Evolutionary conservation across 257 asterid species (phyloP), one percentile per base, ranked within the genome.

Genomic region (Eustoma russellianum): DNA sequence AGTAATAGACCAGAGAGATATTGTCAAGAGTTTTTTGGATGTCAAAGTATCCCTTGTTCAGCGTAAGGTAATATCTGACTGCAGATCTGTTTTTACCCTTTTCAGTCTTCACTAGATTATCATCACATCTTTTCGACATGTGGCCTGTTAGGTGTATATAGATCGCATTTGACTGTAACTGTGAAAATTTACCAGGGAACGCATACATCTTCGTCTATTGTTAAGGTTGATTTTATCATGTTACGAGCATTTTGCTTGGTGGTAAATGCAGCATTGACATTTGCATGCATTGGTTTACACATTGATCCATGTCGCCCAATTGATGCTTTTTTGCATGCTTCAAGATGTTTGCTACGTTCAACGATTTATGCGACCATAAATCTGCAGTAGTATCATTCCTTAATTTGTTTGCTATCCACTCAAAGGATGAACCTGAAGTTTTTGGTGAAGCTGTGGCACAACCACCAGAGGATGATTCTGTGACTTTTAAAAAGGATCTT

Each of bases 341-440:
- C 30, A 24, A 24, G 2, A 0, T 24, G 2, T 24, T 24, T 24
- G 30, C 30, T 24, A 24, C 30, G 30, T 24, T 4, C 30, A 24
- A 24, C 3, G 30, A 2, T 24, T 24, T 24, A 4, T 24, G 30
- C 3, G 30, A 24, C 2, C 30, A 24, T 24, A 24, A 24, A 24
- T 24, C 30, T 24, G 1, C 30, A 24, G 3, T 2, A 24, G 30
- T 24, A 28, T 5, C 33, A 30, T 28, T 48, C 3, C 50, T 59
- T 13, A 60, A 40, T 50, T 10, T 41, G 15, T 50, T 24, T 41
- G 45, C 28, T 17, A 12, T 40, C 24, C 48, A 40, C 48, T 50
- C 18, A 33, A 52, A 65, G 70, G 70, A 76, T 60, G 76, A 81
- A 68, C 74, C 56, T 69, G 54, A 64, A 46, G 82, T 71, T 54